Evolutionary conservation across 371 early-diverging fungal genomes (phyloP), one percentile per base, ranked within the genome.

Genomic region (Apophysomyces elegans): DNA sequence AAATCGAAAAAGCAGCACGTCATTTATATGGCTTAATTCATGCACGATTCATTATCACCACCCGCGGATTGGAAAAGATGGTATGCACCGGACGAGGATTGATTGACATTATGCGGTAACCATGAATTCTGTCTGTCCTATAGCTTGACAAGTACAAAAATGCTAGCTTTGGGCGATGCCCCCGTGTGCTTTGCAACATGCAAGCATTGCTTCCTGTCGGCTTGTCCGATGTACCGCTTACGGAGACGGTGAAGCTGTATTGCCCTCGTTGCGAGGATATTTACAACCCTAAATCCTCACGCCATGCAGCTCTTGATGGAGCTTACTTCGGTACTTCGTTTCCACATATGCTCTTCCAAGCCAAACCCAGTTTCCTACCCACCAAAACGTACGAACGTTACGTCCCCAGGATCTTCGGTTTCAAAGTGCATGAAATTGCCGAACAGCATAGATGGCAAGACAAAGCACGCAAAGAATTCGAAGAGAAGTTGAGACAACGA

Each of bases 321-420:
- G 97, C 99, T 43, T 96, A 93, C 70, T 99, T 98, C 79, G 99
- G 99, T 37, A 94, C 95, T 26, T 94, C 98, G 37, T 97, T 99
- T 80, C 95, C 99, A 35, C 96, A 97, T 71, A 90, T 99, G 86
- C 83, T 99, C 44, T 93, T 99, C 80, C 88, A 96, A 74, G 90
- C 90, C 14, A 95, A 96, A 77, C 93, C 97, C 32, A 87, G 95
- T 59, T 82, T 92, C 45, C 76, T 92, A 62, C 96, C 96, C 2
- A 84, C 83, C 14, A 81, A 83, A 63, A 66, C 79, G 16, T 72
- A 74, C 9, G 90, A 93, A 41, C 86, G 93, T 26, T 98, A 98
- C 76, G 87, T 90, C 41, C 99, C 99, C 21, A 90, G 88, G 61
- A 96, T 98, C 50, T 99, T 97, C 86, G 99, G 99, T 6, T 98